Conservation (phyloP, 1,139 yeast genomes). For the Pichia cactophila region DNA sequence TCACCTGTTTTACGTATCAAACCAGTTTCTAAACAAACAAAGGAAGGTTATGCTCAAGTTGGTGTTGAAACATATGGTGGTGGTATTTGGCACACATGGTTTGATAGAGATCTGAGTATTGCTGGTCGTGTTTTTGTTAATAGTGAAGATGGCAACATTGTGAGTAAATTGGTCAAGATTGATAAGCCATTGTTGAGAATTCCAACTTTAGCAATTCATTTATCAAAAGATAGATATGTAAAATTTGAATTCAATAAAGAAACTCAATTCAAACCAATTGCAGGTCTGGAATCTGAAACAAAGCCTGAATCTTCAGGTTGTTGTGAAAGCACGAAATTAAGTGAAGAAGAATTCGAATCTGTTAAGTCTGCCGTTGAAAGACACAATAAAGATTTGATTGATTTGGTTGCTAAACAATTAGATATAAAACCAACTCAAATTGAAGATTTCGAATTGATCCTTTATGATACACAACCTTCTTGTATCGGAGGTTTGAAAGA, state of each 20-base stretch:
- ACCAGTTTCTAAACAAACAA: slow-evolving; percentile 70
- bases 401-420: slow-evolving; percentile 60
- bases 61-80: slow-evolving; percentile 97
- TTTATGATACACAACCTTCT: slow-evolving; percentile 79
- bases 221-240: slow-evolving; percentile 66
- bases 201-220: slow-evolving; percentile 86
- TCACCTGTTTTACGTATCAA: slow-evolving; percentile 88
- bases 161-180: slow-evolving; percentile 67
- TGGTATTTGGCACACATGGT: slow-evolving; percentile 87
- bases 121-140: slow-evolving; percentile 85
- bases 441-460: slow-evolving; percentile 85
- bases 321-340: slow-evolving; percentile 40
- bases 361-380: slow-evolving; percentile 60
- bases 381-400: slow-evolving; percentile 66
- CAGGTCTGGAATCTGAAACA: slow-evolving; percentile 39
- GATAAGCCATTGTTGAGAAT: slow-evolving; percentile 81
- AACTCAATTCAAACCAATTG: slow-evolving; percentile 77
- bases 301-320: slow-evolving; percentile 21
- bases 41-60: slow-evolving; percentile 78
- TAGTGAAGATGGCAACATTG: slow-evolving; percentile 42
- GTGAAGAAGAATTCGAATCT: slow-evolving; percentile 55
- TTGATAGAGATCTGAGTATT: slow-evolving; percentile 83
- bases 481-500: slow-evolving; percentile 81
- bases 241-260: slow-evolving; percentile 90
- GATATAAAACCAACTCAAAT: slow-evolving; percentile 45